These are phyloP conservation scores for Vitis hybrid DNA, from an alignment of 177 flowering plant species.

Conservation along the genomic window DNA sequence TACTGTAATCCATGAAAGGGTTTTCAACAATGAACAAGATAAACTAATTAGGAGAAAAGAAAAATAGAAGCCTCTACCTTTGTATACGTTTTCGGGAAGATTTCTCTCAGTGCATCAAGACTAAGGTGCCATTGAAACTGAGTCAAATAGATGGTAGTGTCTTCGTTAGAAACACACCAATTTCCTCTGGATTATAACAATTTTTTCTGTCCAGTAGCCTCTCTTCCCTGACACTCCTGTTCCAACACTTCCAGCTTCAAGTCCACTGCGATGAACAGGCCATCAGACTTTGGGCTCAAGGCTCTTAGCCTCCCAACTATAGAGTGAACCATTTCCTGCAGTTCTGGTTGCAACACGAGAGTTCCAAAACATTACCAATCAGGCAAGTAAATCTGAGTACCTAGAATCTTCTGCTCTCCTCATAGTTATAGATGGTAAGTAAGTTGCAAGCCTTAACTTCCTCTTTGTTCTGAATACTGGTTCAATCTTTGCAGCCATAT, in stretches of 20 bases:
- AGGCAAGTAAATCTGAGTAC: constrained; percentile 47
- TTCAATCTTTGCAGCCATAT: constrained; percentile 59
- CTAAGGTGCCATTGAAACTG: constrained; percentile 69
- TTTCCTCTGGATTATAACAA: constrained; percentile 66
- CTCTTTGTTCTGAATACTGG: constrained; percentile 58
- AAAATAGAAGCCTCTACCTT: constrained; percentile 43
- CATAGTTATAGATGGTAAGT: constrained; percentile 85
- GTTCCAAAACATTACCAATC: constrained; percentile 81
- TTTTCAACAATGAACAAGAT: not conserved
- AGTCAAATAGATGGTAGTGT: constrained; percentile 75
- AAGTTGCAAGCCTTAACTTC: constrained; percentile 69
- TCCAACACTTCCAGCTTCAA: constrained; percentile 67
- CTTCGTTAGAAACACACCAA: constrained; percentile 65
- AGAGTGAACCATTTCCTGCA: constrained; percentile 72
- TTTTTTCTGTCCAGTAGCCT: constrained; percentile 60
- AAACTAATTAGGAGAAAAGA: too few species aligned
- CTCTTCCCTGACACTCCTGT: constrained; percentile 31
- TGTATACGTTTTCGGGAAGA: constrained; percentile 78
- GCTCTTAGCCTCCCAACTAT: constrained; percentile 72
- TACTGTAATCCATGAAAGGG: not conserved
- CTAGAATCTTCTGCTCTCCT: constrained; percentile 39
- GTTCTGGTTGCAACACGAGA: constrained; percentile 66
- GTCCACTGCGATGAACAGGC: constrained; percentile 82
- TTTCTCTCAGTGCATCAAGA: constrained; percentile 59
- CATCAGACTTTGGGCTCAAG: constrained; percentile 63